These are phyloP conservation scores for Glonium stellatum DNA, from an alignment of 495 filamentous ascomycete genomes.

Conservation along the genomic window DNA sequence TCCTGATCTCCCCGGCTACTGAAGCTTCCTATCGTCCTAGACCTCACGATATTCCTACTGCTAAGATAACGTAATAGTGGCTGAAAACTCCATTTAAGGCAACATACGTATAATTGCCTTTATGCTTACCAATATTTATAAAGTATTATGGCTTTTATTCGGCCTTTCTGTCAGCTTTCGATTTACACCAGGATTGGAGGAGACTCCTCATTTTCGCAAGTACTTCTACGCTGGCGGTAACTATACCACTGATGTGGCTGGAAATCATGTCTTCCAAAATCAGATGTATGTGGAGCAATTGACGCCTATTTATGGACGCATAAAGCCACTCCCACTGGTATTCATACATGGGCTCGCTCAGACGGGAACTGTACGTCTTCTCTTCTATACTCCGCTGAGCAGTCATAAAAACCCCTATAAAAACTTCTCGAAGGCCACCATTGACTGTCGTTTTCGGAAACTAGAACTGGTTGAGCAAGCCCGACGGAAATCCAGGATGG, in stretches of 20 bases:
- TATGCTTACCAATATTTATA: too few relatives aligned
- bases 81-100: too few relatives aligned
- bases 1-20: too few relatives aligned
- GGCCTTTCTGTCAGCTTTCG: too few relatives aligned
- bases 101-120: too few relatives aligned
- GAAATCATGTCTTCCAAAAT: slow-evolving; percentile 39
- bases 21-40: too few relatives aligned
- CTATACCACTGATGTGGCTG: slow-evolving; percentile 34
- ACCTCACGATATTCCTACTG: too few relatives aligned
- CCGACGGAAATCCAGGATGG: slow-evolving; percentile 45
- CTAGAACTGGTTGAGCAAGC: not conserved
- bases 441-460: not conserved
- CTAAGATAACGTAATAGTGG: too few relatives aligned
- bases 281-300: slow-evolving; percentile 55
- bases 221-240: slow-evolving; percentile 50
- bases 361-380: not conserved
- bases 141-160: too few relatives aligned
- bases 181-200: too few relatives aligned
- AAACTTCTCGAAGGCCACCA: not conserved
- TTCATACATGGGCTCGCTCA: not conserved
- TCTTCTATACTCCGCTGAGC: not conserved
- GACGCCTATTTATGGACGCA: slow-evolving; percentile 27
- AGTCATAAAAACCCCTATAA: too few relatives aligned
- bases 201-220: too few relatives aligned
- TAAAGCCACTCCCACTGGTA: slow-evolving; percentile 27